A percentile compares a stretch with the other conserved stretches of the same genome.
phyloP scores from a whole-genome alignment of 345 rosid genomes.

The Syzygium oleosum region DNA sequence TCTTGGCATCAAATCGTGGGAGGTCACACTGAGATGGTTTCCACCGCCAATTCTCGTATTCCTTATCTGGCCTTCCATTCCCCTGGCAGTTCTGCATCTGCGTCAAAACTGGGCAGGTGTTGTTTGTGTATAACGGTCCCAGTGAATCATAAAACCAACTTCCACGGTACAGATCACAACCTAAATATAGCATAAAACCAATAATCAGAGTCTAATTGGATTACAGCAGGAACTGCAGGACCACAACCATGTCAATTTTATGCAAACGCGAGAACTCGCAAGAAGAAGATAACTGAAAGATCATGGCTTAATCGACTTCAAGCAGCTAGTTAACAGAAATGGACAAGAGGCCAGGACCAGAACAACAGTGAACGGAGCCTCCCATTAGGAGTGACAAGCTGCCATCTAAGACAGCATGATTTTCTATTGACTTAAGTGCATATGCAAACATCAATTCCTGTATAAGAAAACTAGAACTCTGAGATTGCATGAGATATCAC shows the following conservation, averaged over 20 bases:
- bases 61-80: conserved; percentile 90
- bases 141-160: conserved; percentile 76
- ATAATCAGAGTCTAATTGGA: background rate
- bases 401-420: background rate
- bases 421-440: background rate
- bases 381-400: background rate
- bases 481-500: background rate
- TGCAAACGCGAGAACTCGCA: background rate
- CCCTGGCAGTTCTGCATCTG: conserved; percentile 99
- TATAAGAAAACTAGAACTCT: background rate
- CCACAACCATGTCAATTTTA: background rate
- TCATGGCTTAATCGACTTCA: background rate
- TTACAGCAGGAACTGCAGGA: background rate
- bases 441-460: background rate
- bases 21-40: conserved; percentile 80
- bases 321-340: background rate
- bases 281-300: background rate
- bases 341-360: background rate
- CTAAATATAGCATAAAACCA: conserved; percentile 23
- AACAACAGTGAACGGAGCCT: background rate
- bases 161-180: conserved; percentile 76
- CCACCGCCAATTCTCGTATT: conserved; percentile 96
- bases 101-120: conserved; percentile 78
- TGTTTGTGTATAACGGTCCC: conserved; percentile 86
- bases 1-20: conserved; percentile 81